A percentile compares a stretch with the other conserved stretches of the same genome.
These are phyloP conservation scores for Lasiosphaeria hispida DNA, from an alignment of 495 filamentous ascomycete species.

Conservation along the genomic window DNA sequence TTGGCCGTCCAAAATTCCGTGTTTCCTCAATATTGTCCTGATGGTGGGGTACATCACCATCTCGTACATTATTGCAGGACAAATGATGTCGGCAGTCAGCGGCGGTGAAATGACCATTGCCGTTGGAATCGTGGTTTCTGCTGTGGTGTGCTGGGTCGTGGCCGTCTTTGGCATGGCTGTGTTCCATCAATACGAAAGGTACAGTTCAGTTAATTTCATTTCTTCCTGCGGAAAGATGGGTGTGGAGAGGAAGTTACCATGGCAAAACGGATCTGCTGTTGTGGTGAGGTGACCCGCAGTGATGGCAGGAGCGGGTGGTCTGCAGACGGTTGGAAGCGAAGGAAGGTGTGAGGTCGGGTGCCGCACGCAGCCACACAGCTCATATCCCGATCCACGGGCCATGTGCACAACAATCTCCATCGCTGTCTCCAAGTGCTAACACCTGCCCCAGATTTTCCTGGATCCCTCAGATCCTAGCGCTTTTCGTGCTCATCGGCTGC, in stretches of 20 bases:
- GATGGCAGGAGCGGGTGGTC: no score
- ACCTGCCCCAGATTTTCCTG: slow-evolving; percentile 56
- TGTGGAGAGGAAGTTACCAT: no score
- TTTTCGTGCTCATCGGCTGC: slow-evolving; percentile 66
- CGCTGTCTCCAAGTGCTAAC: not conserved
- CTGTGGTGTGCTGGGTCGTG: slow-evolving; percentile 64
- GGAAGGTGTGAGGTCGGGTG: no score
- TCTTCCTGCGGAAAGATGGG: not conserved
- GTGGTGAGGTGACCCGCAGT: no score
- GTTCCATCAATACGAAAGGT: slow-evolving; percentile 72
- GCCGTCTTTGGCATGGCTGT: slow-evolving; percentile 71
- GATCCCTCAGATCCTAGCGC: slow-evolving; percentile 62
- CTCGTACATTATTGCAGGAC: slow-evolving; percentile 68
- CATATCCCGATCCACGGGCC: no score
- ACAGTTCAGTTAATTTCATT: slow-evolving; percentile 10
- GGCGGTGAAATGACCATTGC: slow-evolving; percentile 60
- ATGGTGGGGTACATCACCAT: slow-evolving; percentile 71
- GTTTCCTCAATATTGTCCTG: slow-evolving; percentile 68
- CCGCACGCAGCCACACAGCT: no score
- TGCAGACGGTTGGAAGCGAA: no score
- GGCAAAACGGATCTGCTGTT: no score
- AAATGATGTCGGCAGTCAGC: slow-evolving; percentile 73
- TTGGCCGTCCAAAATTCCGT: slow-evolving; percentile 74
- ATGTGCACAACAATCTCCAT: slow-evolving; percentile 2
- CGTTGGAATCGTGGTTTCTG: slow-evolving; percentile 70